These are phyloP conservation scores for Wickerhamiella siamensis DNA, from an alignment of 805 yeast genomes.

Conservation along the genomic window DNA sequence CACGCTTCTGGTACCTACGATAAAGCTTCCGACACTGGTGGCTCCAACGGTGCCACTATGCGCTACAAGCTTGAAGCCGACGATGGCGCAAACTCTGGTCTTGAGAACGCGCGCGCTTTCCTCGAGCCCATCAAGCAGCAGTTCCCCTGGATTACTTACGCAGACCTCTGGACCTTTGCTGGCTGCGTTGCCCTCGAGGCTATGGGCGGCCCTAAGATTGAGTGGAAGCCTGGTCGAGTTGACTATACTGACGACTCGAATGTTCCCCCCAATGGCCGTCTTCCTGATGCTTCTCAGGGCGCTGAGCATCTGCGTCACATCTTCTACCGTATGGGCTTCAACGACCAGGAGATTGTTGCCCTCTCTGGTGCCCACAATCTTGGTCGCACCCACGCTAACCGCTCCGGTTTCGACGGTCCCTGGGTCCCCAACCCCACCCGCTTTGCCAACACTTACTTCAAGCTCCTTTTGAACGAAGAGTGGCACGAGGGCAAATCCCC, in stretches of 20 bases:
- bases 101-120: conserved; percentile 40
- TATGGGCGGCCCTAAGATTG: conserved; percentile 51
- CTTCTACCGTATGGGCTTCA: conserved; percentile 46
- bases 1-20: conserved; percentile 74
- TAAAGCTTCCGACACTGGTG: conserved; percentile 34
- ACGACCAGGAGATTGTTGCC: conserved; percentile 48
- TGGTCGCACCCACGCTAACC: conserved; percentile 47
- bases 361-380: conserved; percentile 48
- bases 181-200: conserved; percentile 52
- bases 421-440: conserved; percentile 74
- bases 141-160: conserved; percentile 48
- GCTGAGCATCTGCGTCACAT: conserved; percentile 39
- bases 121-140: conserved; percentile 39
- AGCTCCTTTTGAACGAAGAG: conserved; percentile 35
- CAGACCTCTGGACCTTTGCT: conserved; percentile 61
- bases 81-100: conserved; percentile 35
- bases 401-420: conserved; percentile 75
- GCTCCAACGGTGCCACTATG: conserved; percentile 45
- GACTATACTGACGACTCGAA: conserved; percentile 40
- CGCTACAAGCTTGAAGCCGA: conserved; percentile 32
- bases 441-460: conserved; percentile 63
- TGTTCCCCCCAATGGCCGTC: conserved; percentile 48
- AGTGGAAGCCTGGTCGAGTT: conserved; percentile 66
- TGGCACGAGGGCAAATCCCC: conserved; percentile 35
- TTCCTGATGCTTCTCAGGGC: conserved; percentile 45